Evolutionary conservation across 345 rosid genomes (phyloP), one percentile per base, ranked within the genome.

Genomic region (Salix dunnii): DNA sequence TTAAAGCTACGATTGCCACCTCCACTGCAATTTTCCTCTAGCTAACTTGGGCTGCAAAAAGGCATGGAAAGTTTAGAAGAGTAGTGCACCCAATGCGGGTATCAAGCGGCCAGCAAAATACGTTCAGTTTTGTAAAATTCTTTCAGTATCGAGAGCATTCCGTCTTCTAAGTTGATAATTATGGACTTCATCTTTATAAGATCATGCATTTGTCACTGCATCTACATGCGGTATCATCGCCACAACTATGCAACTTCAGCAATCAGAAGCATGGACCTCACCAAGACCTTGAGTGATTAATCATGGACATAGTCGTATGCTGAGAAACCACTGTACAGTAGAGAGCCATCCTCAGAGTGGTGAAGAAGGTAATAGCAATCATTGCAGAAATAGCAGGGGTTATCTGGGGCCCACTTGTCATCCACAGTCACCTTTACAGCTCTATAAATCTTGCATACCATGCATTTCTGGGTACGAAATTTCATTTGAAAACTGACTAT

Each of bases 311-410:
- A 90, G 79, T 93, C 92, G 81, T 80, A 88, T 38, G 85, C 86
- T n/a, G 89, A 82, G 77, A 87, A 85, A 64, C 84, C 88, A 62
- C 67, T 64, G 21, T 76, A 76, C 43, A 82, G 76, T 61, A 87
- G 78, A 66, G 85, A 66, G 9, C 79, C 84, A 70, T 86, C 77
- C 62, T 79, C 74, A 4, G 83, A 80, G 69, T 87, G 82, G 84
- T 89, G 97, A 76, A 95, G 88, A 68, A 84, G 88, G 65, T 81
- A 83, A 71, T 84, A 91, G 84, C 99, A 96, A 69, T 83, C 76
- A 72, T 87, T 86, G 70, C 99, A 93, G 82, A 91, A 91, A 75
- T 89, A 90, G 86, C 96, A 91, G 58, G 93, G 91, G 77, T 87
- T 96, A 80, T 86, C 86, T 28, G 69, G 68, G 6, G 93, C 90